Conservation (phyloP, 2,329 filamentous ascomycete genomes). For the Macrophomina phaseolina region DNA sequence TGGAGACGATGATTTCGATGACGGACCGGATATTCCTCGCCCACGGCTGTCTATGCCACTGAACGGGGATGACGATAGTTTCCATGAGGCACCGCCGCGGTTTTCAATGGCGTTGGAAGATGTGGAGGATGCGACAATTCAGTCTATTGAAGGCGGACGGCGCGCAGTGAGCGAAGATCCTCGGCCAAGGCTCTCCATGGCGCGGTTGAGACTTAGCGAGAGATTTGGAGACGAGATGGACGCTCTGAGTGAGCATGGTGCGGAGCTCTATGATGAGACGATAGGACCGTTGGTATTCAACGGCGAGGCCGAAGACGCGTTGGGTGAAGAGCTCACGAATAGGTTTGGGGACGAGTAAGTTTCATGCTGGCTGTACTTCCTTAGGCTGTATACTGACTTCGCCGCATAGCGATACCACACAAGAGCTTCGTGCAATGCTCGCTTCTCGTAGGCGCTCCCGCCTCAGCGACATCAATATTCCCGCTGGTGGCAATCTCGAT, state of each 20-base stretch:
- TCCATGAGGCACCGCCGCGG: slow-evolving; percentile 46
- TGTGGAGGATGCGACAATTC: slow-evolving; percentile 48
- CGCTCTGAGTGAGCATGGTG: slow-evolving; percentile 40
- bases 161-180: slow-evolving; percentile 47
- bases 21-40: slow-evolving; percentile 51
- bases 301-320: slow-evolving; percentile 38
- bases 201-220: slow-evolving; percentile 54
- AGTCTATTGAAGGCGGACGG: slow-evolving; percentile 55
- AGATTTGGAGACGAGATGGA: slow-evolving; percentile 57
- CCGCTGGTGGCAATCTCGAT: slow-evolving; percentile 30
- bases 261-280: slow-evolving; percentile 47
- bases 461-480: slow-evolving; percentile 19
- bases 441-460: slow-evolving; percentile 28
- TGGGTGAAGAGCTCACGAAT: slow-evolving; percentile 44
- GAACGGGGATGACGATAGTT: slow-evolving; percentile 50
- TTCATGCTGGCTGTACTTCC: slow-evolving; percentile 38
- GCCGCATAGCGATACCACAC: slow-evolving; percentile 23
- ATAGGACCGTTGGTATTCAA: slow-evolving; percentile 45
- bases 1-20: slow-evolving; percentile 53
- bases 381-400: background rate
- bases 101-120: slow-evolving; percentile 45
- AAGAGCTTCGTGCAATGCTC: slow-evolving; percentile 28
- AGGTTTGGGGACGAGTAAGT: slow-evolving; percentile 45
- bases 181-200: slow-evolving; percentile 51
- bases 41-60: slow-evolving; percentile 51